A percentile compares a stretch with the other conserved stretches of the same genome.
phyloP scores from a whole-genome alignment of 257 asterid genomes.

The Lycium barbarum region DNA sequence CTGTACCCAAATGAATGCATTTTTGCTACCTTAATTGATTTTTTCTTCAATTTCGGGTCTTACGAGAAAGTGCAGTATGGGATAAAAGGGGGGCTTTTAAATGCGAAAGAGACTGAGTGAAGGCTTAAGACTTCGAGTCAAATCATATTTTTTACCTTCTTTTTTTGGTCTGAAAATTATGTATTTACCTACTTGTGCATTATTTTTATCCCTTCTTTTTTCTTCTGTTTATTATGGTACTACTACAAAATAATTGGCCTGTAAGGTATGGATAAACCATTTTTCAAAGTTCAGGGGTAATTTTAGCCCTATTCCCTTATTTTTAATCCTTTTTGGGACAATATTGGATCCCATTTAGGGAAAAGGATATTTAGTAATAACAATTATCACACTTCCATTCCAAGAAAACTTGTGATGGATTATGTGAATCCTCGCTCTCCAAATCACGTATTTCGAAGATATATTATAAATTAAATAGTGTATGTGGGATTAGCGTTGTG shows the following conservation, averaged over 20 bases:
- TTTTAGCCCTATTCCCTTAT: too few species aligned
- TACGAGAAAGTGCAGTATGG: background rate
- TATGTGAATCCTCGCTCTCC: background rate
- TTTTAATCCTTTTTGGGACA: background rate
- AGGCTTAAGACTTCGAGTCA: background rate
- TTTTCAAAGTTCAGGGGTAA: too few species aligned
- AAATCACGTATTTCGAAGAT: background rate
- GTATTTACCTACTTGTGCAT: too few species aligned
- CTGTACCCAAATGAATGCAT: constrained; percentile 85
- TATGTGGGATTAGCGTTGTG: background rate
- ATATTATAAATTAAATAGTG: background rate
- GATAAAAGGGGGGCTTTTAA: background rate
- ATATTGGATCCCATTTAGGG: background rate
- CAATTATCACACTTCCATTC: background rate
- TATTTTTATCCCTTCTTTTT: too few species aligned
- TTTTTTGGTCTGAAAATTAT: background rate
- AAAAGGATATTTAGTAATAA: background rate
- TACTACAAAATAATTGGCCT: too few species aligned
- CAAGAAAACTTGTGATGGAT: background rate
- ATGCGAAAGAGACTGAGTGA: background rate
- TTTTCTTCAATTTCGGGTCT: background rate
- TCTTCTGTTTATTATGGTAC: too few species aligned
- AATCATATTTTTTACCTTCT: background rate
- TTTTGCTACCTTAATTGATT: constrained; percentile 18
- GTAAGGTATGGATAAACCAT: too few species aligned